Evolutionary conservation across 2,329 filamentous ascomycete genomes (phyloP).

Genomic region (Paraconiothyrium brasiliense): DNA sequence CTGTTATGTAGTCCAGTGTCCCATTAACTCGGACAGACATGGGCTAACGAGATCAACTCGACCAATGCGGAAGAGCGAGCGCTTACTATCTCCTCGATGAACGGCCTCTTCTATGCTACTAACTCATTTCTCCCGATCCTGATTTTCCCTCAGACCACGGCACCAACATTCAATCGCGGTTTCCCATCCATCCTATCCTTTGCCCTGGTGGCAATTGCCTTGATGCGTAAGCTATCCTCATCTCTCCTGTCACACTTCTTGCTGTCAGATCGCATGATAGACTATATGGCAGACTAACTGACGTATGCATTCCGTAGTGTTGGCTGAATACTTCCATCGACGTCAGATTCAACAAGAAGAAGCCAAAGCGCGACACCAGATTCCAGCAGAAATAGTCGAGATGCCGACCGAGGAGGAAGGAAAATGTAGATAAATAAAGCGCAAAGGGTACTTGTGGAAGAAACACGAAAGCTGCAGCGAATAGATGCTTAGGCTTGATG

Average conservation of each 20-base stretch:
- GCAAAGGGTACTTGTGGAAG: too few relatives aligned
- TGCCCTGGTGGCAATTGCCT: neutral
- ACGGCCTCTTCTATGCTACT: neutral
- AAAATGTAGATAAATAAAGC: too few relatives aligned
- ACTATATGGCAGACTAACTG: neutral
- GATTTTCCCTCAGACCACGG: conserved; percentile 1
- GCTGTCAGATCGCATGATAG: too few relatives aligned
- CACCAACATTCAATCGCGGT: neutral
- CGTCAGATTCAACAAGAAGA: conserved; percentile 1
- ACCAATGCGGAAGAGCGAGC: conserved; percentile 1
- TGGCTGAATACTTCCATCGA: neutral
- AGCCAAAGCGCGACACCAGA: neutral
- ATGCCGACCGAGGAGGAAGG: too few relatives aligned
- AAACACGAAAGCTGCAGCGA: too few relatives aligned
- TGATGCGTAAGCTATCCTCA: neutral
- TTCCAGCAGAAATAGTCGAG: neutral
- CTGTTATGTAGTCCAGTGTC: neutral
- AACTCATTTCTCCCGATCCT: neutral
- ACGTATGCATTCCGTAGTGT: neutral
- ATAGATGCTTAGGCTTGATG: too few relatives aligned
- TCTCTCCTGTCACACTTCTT: neutral
- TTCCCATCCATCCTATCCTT: neutral
- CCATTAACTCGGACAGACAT: neutral
- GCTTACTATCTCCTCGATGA: neutral
- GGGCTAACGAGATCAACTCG: neutral